Conservation (phyloP, 2,329 filamentous ascomycete genomes). For the Rugonectria rugulosa region DNA sequence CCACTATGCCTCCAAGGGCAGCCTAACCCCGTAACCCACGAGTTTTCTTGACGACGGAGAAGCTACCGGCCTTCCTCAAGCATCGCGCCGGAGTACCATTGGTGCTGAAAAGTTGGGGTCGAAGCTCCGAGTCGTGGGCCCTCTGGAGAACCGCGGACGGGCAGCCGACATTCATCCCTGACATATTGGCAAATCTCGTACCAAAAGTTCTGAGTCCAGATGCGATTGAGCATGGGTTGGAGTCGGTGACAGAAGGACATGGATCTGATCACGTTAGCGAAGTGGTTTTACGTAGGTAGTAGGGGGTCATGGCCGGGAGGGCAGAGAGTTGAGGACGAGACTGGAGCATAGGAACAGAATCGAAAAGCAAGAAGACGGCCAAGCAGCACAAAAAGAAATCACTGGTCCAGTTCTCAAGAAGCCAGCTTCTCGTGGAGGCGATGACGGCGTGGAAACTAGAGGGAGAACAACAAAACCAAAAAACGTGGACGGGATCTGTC, state of each 20-base stretch:
- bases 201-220: slow-evolving; percentile 19
- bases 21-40: slow-evolving; percentile 31
- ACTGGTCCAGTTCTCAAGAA: neutral
- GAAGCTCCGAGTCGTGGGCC: slow-evolving; percentile 5
- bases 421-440: slow-evolving; percentile 22
- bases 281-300: neutral
- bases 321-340: neutral
- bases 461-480: slow-evolving; percentile 7
- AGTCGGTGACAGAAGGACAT: slow-evolving; percentile 18
- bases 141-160: neutral
- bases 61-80: slow-evolving; percentile 6
- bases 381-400: neutral
- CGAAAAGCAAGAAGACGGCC: neutral
- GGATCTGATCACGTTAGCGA: slow-evolving; percentile 20
- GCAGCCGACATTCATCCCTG: slow-evolving; percentile 2
- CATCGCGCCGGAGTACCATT: slow-evolving; percentile 8
- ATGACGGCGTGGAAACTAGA: neutral
- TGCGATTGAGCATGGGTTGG: slow-evolving; percentile 6
- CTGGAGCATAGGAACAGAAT: neutral
- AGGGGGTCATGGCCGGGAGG: neutral
- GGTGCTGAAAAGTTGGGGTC: slow-evolving; percentile 10
- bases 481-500: slow-evolving; percentile 24
- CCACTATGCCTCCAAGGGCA: slow-evolving; percentile 36
- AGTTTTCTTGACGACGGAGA: slow-evolving; percentile 21
- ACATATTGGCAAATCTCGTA: neutral